Base-by-base conservation (phyloP, 2,329 filamentous ascomycete genomes). In the Diaporthe australafricana region DNA sequence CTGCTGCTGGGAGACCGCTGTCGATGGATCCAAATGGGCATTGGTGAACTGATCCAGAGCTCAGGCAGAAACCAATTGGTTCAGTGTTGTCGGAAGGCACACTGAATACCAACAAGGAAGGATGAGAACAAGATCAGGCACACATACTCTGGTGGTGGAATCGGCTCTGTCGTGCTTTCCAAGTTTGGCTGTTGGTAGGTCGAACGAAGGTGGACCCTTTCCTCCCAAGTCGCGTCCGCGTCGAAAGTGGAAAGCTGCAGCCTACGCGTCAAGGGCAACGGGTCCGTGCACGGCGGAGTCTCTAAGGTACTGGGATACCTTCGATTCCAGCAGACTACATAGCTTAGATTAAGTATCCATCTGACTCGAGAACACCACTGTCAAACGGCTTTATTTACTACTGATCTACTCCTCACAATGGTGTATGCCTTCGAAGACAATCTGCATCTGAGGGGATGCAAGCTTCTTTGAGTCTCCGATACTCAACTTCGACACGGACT, bases 191-290 rank as follows among this genome's bases (percentile, higher is more conserved):
- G 53, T 48, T 69, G 53, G 55, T 42, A 60, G 53, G 67, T 50
- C 35, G 53, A 69, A 17, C 35, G 32, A 22, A 50, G 66, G 53
- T 55, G 63, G 63, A 67, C 42, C 67, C 50, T 69, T 69, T 52
- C 14, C 30, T 45, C n/a, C 52, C 53, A 69, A 69, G 67, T 60
- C 67, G 67, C 67, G 67, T 60, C 60, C 67, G 67, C 67, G 67
- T 69, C 67, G 60, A 70, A 62, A 69, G 69, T 42, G 48, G 55
- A 47, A 69, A 50, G 35, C 60, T 65, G 60, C 60, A 65, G 45
- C 30, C 22, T 40, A 69, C 67, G 67, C 67, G 67, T 69, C 67
- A 60, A 55, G 32, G 30, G 20, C 22, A 40, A 27, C 12, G 30
- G 16, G 60, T 65, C 60, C 45, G 40, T 55, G 67, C 67, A 60